Percentiles rank a stretch among this genome's conserved stretches.
phyloP scores from a whole-genome alignment of 2,329 filamentous ascomycete species.

The Stagonosporopsis cucurbitacearum region DNA sequence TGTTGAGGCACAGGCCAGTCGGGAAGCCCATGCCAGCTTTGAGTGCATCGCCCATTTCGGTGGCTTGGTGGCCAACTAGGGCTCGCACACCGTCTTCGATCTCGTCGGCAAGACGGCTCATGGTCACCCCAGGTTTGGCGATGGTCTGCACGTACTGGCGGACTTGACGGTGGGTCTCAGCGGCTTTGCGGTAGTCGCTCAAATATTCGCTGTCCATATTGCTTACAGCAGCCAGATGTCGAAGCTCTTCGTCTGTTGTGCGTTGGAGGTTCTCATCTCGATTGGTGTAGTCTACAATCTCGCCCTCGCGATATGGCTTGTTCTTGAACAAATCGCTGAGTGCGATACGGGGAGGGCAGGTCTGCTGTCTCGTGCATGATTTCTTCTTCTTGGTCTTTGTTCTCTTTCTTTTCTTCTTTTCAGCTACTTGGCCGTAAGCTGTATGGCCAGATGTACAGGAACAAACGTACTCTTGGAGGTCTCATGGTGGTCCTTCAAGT shows the following conservation, averaged over 20 bases:
- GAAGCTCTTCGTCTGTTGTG: constrained; percentile 81
- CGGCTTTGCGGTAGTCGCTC: constrained; percentile 79
- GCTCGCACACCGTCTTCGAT: constrained; percentile 82
- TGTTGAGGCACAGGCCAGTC: constrained; percentile 80
- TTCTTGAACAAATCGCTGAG: constrained; percentile 74
- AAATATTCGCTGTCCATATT: constrained; percentile 79
- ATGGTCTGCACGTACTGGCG: constrained; percentile 78
- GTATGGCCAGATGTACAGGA: neutral
- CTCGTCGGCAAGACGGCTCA: constrained; percentile 80
- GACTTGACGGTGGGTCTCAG: constrained; percentile 87
- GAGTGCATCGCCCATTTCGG: constrained; percentile 77
- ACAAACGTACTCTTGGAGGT: constrained; percentile 16
- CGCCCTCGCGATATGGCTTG: constrained; percentile 73
- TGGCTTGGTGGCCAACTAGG: constrained; percentile 74
- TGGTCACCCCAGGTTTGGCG: constrained; percentile 77
- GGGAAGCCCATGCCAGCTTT: constrained; percentile 85
- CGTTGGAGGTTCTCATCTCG: constrained; percentile 75
- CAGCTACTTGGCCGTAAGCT: constrained; percentile 44
- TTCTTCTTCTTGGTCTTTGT: constrained; percentile 73
- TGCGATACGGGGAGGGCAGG: constrained; percentile 73
- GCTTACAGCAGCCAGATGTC: constrained; percentile 67
- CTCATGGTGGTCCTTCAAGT: constrained; percentile 35
- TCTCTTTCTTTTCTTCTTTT: constrained; percentile 74
- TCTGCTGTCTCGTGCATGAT: constrained; percentile 64
- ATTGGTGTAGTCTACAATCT: constrained; percentile 71